Base-by-base conservation (phyloP, 306 rosid species). In the Quercus glauca region DNA sequence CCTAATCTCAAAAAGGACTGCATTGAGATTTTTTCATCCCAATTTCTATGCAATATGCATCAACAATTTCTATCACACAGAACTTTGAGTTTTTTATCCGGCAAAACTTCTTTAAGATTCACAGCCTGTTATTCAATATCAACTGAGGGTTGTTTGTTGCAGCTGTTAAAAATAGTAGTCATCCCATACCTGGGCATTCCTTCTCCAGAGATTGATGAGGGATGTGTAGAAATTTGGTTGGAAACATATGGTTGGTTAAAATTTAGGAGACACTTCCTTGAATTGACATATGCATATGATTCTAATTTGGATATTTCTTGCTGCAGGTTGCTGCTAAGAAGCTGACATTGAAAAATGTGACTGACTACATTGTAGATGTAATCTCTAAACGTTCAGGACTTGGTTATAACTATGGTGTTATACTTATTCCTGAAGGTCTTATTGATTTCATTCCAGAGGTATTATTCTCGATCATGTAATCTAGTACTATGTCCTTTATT, bases 381-480 rank as follows among this genome's bases (percentile, higher is more conserved):
- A 78, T 96, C 80, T 83, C 88, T 80, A 93, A 90, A 86, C 92
- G 98, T 83, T 86, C 92, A 37, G 89, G 86, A 79, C 83, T 69
- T 78, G 93, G 89, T 69, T 93, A 84, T 78, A 96, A 96, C 79
- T 96, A 96, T 43, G 99, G 99, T 83, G 97, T 96, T 82, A 93
- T 96, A 83, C 97, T 96, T 76, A 93, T 96, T 60, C 99, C 99
- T 28, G 99, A 96, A 88, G 99, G 99, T 79, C 86, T 96, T 60
- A 96, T 96, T 89, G 99, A 96, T 85, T 96, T 96, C 89, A 96
- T 96, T 86, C 98, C 99, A 3, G 99, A 96, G 99, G 99, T 96
- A 92, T 68, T 79, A 69, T 81, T 71, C 73, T 68, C 65, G 64
- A 70, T 75, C 75, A 29, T 69, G 20, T 12, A 79, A 55, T 71